Percentiles rank a stretch among this genome's conserved stretches.
phyloP scores from a whole-genome alignment of 1,284 basidiomycete genomes.

The Cerrena zonata region DNA sequence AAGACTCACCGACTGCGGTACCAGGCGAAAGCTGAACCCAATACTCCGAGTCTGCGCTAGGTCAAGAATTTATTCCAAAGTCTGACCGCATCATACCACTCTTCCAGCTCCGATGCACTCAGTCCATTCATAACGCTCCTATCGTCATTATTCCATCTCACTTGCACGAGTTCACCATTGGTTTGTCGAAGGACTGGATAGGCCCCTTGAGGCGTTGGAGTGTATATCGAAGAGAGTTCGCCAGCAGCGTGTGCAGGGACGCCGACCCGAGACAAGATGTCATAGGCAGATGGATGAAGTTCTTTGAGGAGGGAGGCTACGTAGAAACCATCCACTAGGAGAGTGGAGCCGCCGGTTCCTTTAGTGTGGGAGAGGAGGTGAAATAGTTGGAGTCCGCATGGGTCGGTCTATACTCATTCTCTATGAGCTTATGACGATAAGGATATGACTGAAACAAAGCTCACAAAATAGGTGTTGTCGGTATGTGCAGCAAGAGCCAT shows the following conservation, averaged over 20 bases:
- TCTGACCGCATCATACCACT: conserved; percentile 82
- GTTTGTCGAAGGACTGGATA: conserved; percentile 74
- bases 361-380: conserved; percentile 84
- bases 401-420: conserved; percentile 63
- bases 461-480: conserved; percentile 89
- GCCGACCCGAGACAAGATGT: conserved; percentile 61
- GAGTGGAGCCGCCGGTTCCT: conserved; percentile 78
- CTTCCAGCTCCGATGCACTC: conserved; percentile 54
- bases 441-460: conserved; percentile 19
- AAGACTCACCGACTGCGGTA: conserved; percentile 70
- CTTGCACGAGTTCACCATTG: conserved; percentile 65
- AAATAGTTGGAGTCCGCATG: conserved; percentile 90
- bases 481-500: conserved; percentile 87
- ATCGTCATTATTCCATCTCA: conserved; percentile 96
- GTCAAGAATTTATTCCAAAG: conserved; percentile 75
- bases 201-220: conserved; percentile 52
- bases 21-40: conserved; percentile 87
- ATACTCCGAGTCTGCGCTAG: conserved; percentile 78
- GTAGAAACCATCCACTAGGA: conserved; percentile 93
- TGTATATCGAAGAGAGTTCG: conserved; percentile 59
- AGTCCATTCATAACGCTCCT: conserved; percentile 71
- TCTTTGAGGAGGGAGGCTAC: conserved; percentile 76
- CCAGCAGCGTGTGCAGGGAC: conserved; percentile 88
- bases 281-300: conserved; percentile 70
- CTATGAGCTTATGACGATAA: background rate